Percentiles rank a stretch among this genome's conserved stretches.
Evolutionary conservation across 345 rosid genomes (phyloP).

Genomic region (Durio zibethinus): DNA sequence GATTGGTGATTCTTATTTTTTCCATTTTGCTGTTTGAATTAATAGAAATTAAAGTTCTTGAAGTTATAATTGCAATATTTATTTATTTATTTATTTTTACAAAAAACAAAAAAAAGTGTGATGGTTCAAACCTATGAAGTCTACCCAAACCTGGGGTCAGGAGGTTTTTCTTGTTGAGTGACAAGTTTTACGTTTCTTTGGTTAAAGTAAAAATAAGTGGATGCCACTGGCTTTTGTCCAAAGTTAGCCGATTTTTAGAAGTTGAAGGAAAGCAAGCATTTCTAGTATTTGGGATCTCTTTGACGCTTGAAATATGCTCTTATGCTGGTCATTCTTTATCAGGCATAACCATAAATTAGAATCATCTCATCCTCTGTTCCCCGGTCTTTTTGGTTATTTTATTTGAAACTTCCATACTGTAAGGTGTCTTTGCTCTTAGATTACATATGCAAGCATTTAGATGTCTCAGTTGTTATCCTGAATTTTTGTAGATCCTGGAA

Average conservation of each 20-base stretch:
- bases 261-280: background rate
- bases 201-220: too few species aligned
- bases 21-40: background rate
- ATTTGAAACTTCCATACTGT: background rate
- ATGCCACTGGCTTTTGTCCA: background rate
- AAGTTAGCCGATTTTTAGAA: background rate
- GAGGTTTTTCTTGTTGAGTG: background rate
- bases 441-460: background rate
- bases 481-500: slow-evolving; percentile 17
- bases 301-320: background rate
- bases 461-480: background rate
- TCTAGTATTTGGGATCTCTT: background rate
- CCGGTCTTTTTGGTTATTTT: background rate
- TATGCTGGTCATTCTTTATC: background rate
- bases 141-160: background rate
- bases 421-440: background rate
- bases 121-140: too few species aligned
- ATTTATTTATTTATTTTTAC: too few species aligned
- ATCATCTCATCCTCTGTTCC: background rate
- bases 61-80: too few species aligned
- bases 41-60: background rate
- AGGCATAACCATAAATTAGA: background rate
- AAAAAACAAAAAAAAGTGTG: too few species aligned
- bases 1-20: background rate
- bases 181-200: background rate